Conservation (phyloP, 495 filamentous ascomycete species). For the Daldinia concentrica region DNA sequence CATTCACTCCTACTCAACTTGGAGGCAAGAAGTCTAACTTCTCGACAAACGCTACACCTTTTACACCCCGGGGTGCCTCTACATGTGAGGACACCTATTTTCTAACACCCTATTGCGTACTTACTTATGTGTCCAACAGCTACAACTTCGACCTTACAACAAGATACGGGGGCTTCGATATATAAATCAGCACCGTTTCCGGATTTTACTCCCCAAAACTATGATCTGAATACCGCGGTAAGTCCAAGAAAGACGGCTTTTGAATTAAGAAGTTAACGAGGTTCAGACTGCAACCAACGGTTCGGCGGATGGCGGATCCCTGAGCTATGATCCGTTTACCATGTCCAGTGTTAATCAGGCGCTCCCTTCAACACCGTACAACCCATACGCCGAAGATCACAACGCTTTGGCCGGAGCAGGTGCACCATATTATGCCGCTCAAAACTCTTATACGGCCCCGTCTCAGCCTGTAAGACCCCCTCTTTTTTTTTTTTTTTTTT, state of each 20-base stretch:
- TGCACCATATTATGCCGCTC: constrained; percentile 59
- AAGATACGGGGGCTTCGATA: constrained; percentile 52
- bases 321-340: constrained; percentile 68
- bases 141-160: constrained; percentile 48
- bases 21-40: constrained; percentile 70
- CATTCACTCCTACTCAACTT: constrained; percentile 78
- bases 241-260: constrained; percentile 34
- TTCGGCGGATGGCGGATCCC: constrained; percentile 36
- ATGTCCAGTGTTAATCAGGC: constrained; percentile 63
- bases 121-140: constrained; percentile 47
- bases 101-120: neutral
- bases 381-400: constrained; percentile 73
- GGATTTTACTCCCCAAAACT: constrained; percentile 85
- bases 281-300: constrained; percentile 42
- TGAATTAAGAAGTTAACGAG: constrained; percentile 12
- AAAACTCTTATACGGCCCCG: constrained; percentile 56
- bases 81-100: constrained; percentile 44
- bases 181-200: constrained; percentile 67
- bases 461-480: constrained; percentile 73
- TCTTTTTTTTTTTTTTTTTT: too few relatives aligned
- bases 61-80: constrained; percentile 71
- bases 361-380: constrained; percentile 64
- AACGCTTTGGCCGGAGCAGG: constrained; percentile 56
- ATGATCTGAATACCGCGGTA: constrained; percentile 71
- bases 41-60: constrained; percentile 89